A percentile compares a stretch with the other conserved stretches of the same genome.
phyloP scores from a whole-genome alignment of 2,329 filamentous ascomycete genomes.

The Alternaria tenuissima region DNA sequence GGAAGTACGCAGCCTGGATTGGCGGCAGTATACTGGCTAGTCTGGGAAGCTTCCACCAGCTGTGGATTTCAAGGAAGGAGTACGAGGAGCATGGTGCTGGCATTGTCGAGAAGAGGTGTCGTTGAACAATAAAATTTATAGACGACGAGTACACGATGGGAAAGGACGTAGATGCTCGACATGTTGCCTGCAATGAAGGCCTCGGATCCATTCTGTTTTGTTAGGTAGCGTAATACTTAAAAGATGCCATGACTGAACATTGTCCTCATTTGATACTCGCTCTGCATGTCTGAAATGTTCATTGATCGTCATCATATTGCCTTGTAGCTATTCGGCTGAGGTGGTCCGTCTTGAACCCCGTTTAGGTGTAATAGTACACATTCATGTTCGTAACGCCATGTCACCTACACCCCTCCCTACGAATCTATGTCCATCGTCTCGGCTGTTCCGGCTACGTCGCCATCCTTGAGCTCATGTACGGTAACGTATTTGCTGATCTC shows the following conservation, averaged over 20 bases:
- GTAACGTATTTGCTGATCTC: constrained; percentile 94
- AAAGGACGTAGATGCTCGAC: constrained; percentile 1
- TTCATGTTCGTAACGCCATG: constrained; percentile 32
- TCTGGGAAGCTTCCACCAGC: constrained; percentile 97
- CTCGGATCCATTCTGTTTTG: background rate
- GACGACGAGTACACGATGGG: background rate
- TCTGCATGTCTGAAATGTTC: background rate
- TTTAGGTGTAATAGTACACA: constrained; percentile 30
- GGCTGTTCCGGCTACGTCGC: constrained; percentile 66
- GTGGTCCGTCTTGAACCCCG: constrained; percentile 2
- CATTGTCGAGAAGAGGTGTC: constrained; percentile 96
- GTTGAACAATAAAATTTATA: constrained; percentile 60
- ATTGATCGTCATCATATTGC: constrained; percentile 27
- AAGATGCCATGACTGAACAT: background rate
- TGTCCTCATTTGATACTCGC: background rate
- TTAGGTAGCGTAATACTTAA: background rate
- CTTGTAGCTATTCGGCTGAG: constrained; percentile 21
- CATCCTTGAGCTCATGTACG: constrained; percentile 81
- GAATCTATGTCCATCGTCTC: constrained; percentile 73
- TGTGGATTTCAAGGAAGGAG: constrained; percentile 98
- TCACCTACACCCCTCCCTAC: constrained; percentile 24
- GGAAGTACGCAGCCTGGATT: constrained; percentile 94
- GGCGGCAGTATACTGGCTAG: constrained; percentile 95
- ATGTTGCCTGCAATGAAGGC: background rate
- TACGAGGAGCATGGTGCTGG: constrained; percentile 92